Conservation (phyloP, 1,139 yeast genomes). For the Candida frijolesensis region DNA sequence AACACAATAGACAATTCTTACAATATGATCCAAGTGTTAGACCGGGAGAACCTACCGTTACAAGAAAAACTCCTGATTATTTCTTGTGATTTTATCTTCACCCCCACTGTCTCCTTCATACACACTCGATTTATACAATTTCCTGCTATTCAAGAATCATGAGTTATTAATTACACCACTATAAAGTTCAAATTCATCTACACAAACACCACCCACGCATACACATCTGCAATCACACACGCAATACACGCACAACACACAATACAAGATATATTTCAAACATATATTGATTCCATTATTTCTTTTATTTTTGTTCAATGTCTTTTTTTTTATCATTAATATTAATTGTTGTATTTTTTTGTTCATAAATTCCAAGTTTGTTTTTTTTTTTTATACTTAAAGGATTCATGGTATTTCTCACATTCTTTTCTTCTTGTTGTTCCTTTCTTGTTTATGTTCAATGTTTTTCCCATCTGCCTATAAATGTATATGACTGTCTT, state of each 20-base stretch:
- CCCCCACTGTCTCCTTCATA: background rate
- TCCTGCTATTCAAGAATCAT: slow-evolving; percentile 1
- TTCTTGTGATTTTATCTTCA: slow-evolving; percentile 53
- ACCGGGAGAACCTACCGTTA: slow-evolving; percentile 95
- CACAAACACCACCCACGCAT: background rate
- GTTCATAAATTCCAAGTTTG: background rate
- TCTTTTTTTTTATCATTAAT: slow-evolving; percentile 3
- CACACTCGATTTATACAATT: background rate
- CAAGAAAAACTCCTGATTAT: slow-evolving; percentile 93
- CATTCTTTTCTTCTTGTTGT: background rate
- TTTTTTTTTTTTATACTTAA: background rate
- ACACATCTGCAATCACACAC: background rate
- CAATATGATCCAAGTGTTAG: slow-evolving; percentile 94
- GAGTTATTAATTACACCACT: no score
- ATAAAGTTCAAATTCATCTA: no score
- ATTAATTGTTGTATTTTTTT: slow-evolving; percentile 4
- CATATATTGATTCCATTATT: slow-evolving; percentile 3
- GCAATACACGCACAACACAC: background rate
- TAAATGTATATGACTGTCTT: slow-evolving; percentile 3
- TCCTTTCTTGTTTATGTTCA: background rate
- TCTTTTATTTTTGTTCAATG: slow-evolving; percentile 6
- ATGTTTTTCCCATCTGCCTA: background rate
- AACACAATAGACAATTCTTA: slow-evolving; percentile 82
- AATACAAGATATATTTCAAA: background rate
- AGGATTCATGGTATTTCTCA: background rate